These are phyloP conservation scores for Fusarium secorum DNA, from an alignment of 2,329 filamentous ascomycete species.

Conservation along the genomic window DNA sequence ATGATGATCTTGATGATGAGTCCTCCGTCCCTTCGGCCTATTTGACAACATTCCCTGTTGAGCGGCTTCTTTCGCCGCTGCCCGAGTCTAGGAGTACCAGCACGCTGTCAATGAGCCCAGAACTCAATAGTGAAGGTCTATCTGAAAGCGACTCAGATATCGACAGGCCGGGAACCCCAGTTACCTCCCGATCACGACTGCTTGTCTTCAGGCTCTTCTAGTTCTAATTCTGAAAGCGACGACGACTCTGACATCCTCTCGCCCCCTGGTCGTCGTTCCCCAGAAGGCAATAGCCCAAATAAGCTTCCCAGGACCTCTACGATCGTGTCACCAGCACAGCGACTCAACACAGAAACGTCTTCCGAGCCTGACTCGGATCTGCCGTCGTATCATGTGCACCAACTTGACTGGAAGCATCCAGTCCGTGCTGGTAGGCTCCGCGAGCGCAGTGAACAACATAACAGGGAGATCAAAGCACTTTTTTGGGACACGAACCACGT, in stretches of 20 bases:
- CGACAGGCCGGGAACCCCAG: background rate
- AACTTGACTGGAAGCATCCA: background rate
- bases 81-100: background rate
- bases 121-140: too few species aligned
- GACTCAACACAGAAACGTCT: background rate
- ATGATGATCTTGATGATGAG: background rate
- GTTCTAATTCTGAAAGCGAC: background rate
- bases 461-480: conserved; percentile 1
- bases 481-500: background rate
- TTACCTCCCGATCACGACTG: background rate
- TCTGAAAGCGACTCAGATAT: background rate
- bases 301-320: background rate
- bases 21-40: background rate
- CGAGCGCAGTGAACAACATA: background rate
- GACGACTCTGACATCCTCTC: background rate
- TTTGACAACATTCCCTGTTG: background rate
- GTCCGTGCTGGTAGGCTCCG: background rate
- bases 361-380: background rate
- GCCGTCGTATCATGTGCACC: conserved; percentile 4
- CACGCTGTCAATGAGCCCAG: background rate
- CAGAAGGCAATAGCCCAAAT: background rate
- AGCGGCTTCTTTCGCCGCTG: background rate
- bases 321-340: too few species aligned
- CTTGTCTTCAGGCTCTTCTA: background rate
- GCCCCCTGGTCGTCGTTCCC: background rate